Evolutionary conservation across 1,139 yeast genomes (phyloP).

Genomic region (Hyphopichia pseudoburtonii): DNA sequence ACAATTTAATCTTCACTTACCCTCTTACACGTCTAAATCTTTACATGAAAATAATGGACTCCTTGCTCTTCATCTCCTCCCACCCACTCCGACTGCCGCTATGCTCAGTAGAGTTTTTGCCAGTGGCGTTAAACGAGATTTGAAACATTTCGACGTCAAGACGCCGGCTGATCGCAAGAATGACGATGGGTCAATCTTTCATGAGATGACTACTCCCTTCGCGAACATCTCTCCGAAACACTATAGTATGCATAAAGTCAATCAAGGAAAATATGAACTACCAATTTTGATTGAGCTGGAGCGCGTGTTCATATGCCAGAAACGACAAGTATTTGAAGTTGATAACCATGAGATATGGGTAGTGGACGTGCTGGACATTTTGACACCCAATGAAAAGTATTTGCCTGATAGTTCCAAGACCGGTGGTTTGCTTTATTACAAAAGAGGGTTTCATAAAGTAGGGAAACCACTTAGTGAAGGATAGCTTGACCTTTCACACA

Average conservation of each 20-base stretch:
- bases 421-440: constrained; percentile 68
- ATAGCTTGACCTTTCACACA: too few species aligned
- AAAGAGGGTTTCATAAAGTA: constrained; percentile 59
- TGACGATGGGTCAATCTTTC: constrained; percentile 41
- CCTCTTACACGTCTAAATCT: constrained; percentile 71
- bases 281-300: constrained; percentile 66
- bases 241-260: constrained; percentile 11
- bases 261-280: constrained; percentile 25
- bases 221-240: constrained; percentile 18
- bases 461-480: constrained; percentile 38
- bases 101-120: constrained; percentile 60
- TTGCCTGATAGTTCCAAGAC: constrained; percentile 17
- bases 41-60: constrained; percentile 50
- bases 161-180: constrained; percentile 8
- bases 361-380: constrained; percentile 59
- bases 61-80: constrained; percentile 75
- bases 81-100: constrained; percentile 55
- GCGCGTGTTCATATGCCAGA: constrained; percentile 63
- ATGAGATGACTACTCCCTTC: constrained; percentile 55
- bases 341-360: constrained; percentile 91
- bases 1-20: constrained; percentile 80
- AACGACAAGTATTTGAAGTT: constrained; percentile 52
- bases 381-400: constrained; percentile 28
- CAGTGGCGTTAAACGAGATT: constrained; percentile 46
- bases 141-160: constrained; percentile 7